Percentiles rank a stretch among this genome's conserved stretches.
phyloP scores from a whole-genome alignment of 352 stramenopile species.

The Globisporangium paroecandrum region DNA sequence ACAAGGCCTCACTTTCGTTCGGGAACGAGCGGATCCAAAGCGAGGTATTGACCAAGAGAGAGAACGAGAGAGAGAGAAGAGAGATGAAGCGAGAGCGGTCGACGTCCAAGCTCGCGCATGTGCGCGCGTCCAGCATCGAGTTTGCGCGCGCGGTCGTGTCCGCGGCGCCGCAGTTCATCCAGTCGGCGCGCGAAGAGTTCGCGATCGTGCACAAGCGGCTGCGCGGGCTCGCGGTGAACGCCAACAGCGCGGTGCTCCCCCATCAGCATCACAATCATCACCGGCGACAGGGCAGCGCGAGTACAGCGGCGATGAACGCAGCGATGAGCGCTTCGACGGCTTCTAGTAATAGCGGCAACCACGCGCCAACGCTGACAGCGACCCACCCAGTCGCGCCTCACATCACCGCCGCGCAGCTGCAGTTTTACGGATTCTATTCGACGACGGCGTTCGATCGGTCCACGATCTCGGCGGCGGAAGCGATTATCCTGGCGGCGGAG shows the following conservation, averaged over 20 bases:
- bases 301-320: slow-evolving; percentile 10
- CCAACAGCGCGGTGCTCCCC: slow-evolving; percentile 7
- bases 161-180: slow-evolving; percentile 9
- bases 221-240: slow-evolving; percentile 21
- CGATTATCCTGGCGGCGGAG: slow-evolving; percentile 40
- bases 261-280: slow-evolving; percentile 12
- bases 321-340: slow-evolving; percentile 3
- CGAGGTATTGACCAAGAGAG: not conserved
- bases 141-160: slow-evolving; percentile 11
- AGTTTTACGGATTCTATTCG: slow-evolving; percentile 30
- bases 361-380: slow-evolving; percentile 10
- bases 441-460: slow-evolving; percentile 38
- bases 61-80: not conserved
- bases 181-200: slow-evolving; percentile 25
- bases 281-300: slow-evolving; percentile 4
- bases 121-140: slow-evolving; percentile 20
- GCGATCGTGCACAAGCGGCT: slow-evolving; percentile 43
- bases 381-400: not conserved
- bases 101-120: slow-evolving; percentile 24
- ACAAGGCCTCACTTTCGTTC: not conserved
- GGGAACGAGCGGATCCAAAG: not conserved
- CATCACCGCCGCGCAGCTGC: slow-evolving; percentile 12
- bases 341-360: not conserved
- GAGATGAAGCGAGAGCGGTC: slow-evolving; percentile 51
- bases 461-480: slow-evolving; percentile 39